Percentiles rank a stretch among this genome's conserved stretches.
These are phyloP conservation scores for Infundibulicybe gibba DNA, from an alignment of 768 basidiomycete species.

Conservation along the genomic window DNA sequence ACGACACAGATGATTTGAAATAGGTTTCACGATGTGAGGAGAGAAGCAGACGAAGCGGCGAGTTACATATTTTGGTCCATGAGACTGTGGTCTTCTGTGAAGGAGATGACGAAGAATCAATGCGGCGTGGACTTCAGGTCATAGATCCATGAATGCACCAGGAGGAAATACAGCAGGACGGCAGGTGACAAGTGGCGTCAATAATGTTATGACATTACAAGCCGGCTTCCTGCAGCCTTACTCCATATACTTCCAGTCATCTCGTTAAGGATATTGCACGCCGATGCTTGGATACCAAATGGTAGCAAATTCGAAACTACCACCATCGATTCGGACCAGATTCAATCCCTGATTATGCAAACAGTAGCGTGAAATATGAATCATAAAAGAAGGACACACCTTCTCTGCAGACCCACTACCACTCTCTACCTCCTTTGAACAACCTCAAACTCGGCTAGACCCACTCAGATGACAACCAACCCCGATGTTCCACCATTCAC, in stretches of 20 bases:
- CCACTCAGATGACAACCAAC: slow-evolving; percentile 45
- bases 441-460: slow-evolving; percentile 46
- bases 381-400: slow-evolving; percentile 40
- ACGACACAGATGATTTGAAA: too few relatives aligned
- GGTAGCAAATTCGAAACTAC: slow-evolving; percentile 21
- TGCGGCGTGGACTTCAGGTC: too few relatives aligned
- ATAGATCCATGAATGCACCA: background rate
- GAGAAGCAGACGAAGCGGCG: too few relatives aligned
- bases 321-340: slow-evolving; percentile 35
- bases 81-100: too few relatives aligned
- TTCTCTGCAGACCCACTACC: slow-evolving; percentile 39
- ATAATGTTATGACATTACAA: slow-evolving; percentile 37
- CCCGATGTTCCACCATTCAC: slow-evolving; percentile 64
- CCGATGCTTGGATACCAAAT: slow-evolving; percentile 28
- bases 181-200: slow-evolving; percentile 41
- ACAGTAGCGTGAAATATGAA: slow-evolving; percentile 28
- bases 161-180: slow-evolving; percentile 22
- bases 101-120: too few relatives aligned
- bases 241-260: slow-evolving; percentile 20
- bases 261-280: slow-evolving; percentile 37
- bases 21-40: too few relatives aligned
- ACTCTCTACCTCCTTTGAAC: slow-evolving; percentile 48
- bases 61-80: too few relatives aligned
- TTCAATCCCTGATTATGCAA: slow-evolving; percentile 34
- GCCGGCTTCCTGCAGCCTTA: slow-evolving; percentile 37